Base-by-base conservation (phyloP, 2,329 filamentous ascomycete species). In the Cytospora chrysosperma region DNA sequence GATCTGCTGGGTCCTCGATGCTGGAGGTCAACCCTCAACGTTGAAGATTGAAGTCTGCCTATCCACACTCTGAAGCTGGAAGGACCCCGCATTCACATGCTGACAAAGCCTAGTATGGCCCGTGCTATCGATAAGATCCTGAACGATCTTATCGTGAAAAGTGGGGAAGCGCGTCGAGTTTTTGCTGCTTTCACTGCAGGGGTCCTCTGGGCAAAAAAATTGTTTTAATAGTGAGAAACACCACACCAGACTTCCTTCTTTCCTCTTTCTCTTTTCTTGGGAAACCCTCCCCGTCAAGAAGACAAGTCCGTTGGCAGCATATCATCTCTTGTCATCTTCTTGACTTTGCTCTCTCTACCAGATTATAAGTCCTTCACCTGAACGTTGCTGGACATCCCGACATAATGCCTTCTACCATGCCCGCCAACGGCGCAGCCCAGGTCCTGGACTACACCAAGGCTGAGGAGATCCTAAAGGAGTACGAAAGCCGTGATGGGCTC, bases 401-500 rank as follows among this genome's bases (percentile, higher is more conserved):
- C 77, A 84, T 74, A 70, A 95, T 95, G 92, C 86, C 90, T 77
- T 82, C 87, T 73, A 80, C 85, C 74, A 55, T 19, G 21, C 51
- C 59, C 51, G 74, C 77, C 76, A 82, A 80, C 74, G 76, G 78
- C 73, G 70, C 82, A 69, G 78, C 81, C 70, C 79, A 88, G 77
- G 81, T 89, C 74, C 81, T 92, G 71, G 91, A 96, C 82, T 84
- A 84, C 82, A 81, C 83, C 75, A 89, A 83, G 74, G 95, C 94
- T 68, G 80, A 93, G 68, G 89, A 96, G 74, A 80, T 93, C 69
- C 85, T 98, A 76, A 85, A 90, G 76, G 87, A 94, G 74, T 97
- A 97, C 78, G 76, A 88, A 69, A 83, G 84, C 75, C 84, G 81
- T 71, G 95, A 99, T 86, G 95, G 95, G 65, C 89, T 99, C 72